Base-by-base conservation (phyloP, 306 rosid genomes). In the Oxytropis ochrocephala region DNA sequence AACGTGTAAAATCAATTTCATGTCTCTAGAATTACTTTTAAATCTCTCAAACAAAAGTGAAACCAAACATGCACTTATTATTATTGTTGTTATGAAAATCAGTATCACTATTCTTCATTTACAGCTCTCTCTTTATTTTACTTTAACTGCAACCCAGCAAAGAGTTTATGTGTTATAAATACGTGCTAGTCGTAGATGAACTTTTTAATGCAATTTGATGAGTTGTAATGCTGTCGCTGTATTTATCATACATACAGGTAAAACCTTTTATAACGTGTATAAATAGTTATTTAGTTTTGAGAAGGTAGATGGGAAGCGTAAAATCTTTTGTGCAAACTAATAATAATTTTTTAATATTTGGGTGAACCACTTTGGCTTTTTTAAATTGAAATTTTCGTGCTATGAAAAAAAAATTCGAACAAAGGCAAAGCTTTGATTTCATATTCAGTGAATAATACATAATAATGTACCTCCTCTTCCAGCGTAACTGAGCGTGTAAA, bases 291-390 rank as follows among this genome's bases (percentile, higher is more conserved):
- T 53, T 11, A 16, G 58, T 36, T 50, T 39, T 43, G 14, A 49
- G 10, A 42, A 18, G 43, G 79, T 17, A 5, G 78, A 59, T 73
- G 75, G 52, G 24, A 29, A 51, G 29, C n/a, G 51, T 67, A 57
- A 57, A 54, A 75, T 53, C 21, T 64, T 64, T 32, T 27, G 32
- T 61, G 12, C 5, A 9, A 51, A 35, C 9, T 35, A 6, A 11
- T 42, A 12, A n/a, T 18, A 19, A 39, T 42, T 27, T 11, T 24
- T 14, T 8, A 39, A 42, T 13, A 5, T 39, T 53, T 2, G 2
- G 62, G 65, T 17, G 13, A 18, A 11, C 46, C 32, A 17, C 11
- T 60, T 49, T 3, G 11, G 27, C 10, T n/a, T 27, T 11, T 52
- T 74, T 39, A 1, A 17, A 9, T 33, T 11, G 38, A 14, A 13